Base-by-base conservation (phyloP, 2,329 filamentous ascomycete species). In the Alternaria sp. region DNA sequence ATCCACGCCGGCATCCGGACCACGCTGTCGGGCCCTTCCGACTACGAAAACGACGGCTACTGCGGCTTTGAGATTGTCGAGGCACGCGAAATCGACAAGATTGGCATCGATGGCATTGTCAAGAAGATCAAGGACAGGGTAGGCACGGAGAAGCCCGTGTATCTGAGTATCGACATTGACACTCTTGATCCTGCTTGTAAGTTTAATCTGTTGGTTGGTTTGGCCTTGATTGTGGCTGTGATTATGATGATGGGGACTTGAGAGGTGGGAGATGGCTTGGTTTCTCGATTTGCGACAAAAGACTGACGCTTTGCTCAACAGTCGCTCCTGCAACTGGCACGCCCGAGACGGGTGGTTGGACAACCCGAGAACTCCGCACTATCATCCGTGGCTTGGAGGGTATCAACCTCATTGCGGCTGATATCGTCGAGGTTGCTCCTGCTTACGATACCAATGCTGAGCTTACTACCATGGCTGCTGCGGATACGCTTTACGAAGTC, bases 1-100 rank as follows among this genome's bases (percentile, higher is more conserved):
- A 93, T 96, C 79, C 92, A 96, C 76, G 92, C 92, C 16, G 92
- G 92, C 40, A 95, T 96, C 77, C 88, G 92, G 57, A 95, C 92
- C 0, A 95, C 92, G 3, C 83, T 95, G 18, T 91, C 87, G 60
- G 92, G 92, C 0, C 89, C 90, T 0, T 90, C 87, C 18, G 92
- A 94, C 81, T 94, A 94, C 77, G 91, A 92, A 68, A 92, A 94
- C 74, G 92, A 95, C 75, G 91, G 91, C 32, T 94, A 94, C 80
- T 92, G 90, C 74, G 92, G 92, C 7, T 94, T 94, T 74, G 86
- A 92, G 79, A 93, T 94, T 63, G 88, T 93, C 45, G 91, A 94
- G 80, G 92, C 89, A 0, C 83, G 88, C 16, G 89, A 90, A 68
- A 90, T 91, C 60, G 89, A 91, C 74, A 88, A 84, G 8, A 89